A percentile compares a stretch with the other conserved stretches of the same genome.
These are phyloP conservation scores for Chlorella sp. DNA, from an alignment of 139 green algal genomes.

Conservation along the genomic window DNA sequence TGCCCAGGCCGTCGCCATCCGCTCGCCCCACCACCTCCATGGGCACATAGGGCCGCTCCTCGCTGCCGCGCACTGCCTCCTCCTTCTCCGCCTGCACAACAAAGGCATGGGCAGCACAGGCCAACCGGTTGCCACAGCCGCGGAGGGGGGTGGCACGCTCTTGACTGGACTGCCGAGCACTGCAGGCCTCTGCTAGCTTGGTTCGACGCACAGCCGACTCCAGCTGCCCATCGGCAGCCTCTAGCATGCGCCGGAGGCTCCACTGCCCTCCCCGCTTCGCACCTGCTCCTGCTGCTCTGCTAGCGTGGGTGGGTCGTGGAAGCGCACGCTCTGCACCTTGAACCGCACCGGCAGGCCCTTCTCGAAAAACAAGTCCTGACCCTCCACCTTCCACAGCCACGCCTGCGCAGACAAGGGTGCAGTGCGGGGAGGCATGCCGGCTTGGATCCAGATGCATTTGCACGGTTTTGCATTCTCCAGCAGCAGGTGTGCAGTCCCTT, in stretches of 20 bases:
- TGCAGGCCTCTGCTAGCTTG: no score
- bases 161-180: background rate
- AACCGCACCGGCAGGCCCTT: conserved; percentile 32
- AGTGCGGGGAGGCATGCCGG: no score
- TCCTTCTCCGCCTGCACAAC: conserved; percentile 15
- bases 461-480: no score
- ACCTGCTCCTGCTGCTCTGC: conserved; percentile 34
- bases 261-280: background rate
- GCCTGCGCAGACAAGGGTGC: background rate
- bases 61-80: conserved; percentile 7
- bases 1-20: conserved; percentile 46
- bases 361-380: conserved; percentile 41
- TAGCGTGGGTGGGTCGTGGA: conserved; percentile 16
- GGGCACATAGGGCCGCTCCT: background rate
- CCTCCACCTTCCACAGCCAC: conserved; percentile 41
- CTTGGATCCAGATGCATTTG: no score
- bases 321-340: conserved; percentile 40
- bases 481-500: background rate
- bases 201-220: no score
- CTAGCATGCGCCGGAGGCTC: no score
- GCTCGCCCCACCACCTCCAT: conserved; percentile 39
- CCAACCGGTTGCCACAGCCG: no score
- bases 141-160: no score
- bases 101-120: no score
- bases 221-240: background rate